A percentile compares a stretch with the other conserved stretches of the same genome.
Evolutionary conservation across 1,284 basidiomycete genomes (phyloP).

Genomic region (Rugosomyces carneus): DNA sequence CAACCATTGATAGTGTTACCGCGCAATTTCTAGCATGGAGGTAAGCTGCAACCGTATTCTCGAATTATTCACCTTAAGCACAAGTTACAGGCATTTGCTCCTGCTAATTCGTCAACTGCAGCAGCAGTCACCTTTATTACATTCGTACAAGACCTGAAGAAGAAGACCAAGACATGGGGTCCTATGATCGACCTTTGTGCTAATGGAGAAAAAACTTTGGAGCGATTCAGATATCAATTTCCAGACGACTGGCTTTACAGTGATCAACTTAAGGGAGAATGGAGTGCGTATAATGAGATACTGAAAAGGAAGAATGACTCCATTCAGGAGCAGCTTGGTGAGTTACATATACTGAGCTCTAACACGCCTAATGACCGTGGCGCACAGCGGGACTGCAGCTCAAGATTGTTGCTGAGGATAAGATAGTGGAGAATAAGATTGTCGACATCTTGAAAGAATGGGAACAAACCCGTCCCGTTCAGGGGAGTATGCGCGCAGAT

Average conservation of each 20-base stretch:
- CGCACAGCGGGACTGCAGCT: constrained; percentile 83
- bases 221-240: constrained; percentile 95
- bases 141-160: constrained; percentile 97
- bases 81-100: constrained; percentile 46
- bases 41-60: constrained; percentile 18
- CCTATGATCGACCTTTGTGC: constrained; percentile 94
- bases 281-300: constrained; percentile 98
- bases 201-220: constrained; percentile 93
- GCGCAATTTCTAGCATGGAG: constrained; percentile 30
- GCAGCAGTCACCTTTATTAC: constrained; percentile 99
- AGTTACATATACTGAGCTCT: constrained; percentile 18
- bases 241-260: constrained; percentile 97
- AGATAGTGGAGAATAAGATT: constrained; percentile 86
- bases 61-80: constrained; percentile 2
- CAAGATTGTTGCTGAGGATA: constrained; percentile 99
- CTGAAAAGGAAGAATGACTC: constrained; percentile 96
- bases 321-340: constrained; percentile 95
- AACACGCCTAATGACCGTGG: constrained; percentile 2
- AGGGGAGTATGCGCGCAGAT: constrained; percentile 93
- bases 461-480: constrained; percentile 94
- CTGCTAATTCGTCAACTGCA: constrained; percentile 79
- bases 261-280: constrained; percentile 95
- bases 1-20: constrained; percentile 5
- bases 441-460: constrained; percentile 79
- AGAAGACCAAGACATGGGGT: constrained; percentile 95